These are phyloP conservation scores for Coemansia sp. DNA, from an alignment of 192 early-diverging fungal species.

Conservation along the genomic window DNA sequence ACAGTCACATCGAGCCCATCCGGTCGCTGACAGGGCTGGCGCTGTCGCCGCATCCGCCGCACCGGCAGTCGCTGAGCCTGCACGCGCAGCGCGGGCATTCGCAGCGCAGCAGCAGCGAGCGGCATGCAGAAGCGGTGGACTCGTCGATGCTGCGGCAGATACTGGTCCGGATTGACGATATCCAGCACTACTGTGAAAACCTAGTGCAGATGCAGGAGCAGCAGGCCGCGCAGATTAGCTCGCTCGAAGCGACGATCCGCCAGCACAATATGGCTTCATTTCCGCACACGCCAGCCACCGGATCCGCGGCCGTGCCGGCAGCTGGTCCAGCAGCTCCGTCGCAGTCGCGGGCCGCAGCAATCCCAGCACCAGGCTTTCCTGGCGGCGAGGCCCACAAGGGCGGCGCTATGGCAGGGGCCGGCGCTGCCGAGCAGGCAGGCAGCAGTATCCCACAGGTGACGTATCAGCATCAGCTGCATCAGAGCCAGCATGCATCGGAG, in stretches of 20 bases:
- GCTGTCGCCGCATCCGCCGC: slow-evolving; percentile 10
- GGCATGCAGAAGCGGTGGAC: slow-evolving; percentile 1
- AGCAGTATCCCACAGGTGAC: slow-evolving; percentile 2
- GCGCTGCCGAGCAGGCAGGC: background rate
- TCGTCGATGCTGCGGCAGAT: slow-evolving; percentile 3
- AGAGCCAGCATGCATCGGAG: slow-evolving; percentile 1
- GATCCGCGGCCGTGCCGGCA: background rate
- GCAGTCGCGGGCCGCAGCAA: background rate
- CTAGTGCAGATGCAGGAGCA: slow-evolving; percentile 27
- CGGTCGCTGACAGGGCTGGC: slow-evolving; percentile 38
- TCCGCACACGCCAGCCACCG: background rate
- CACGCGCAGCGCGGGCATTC: background rate
- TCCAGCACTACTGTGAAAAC: slow-evolving; percentile 27
- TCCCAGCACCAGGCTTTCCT: background rate
- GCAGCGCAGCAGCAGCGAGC: slow-evolving; percentile 2
- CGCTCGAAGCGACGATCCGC: slow-evolving; percentile 20
- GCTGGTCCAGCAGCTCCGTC: background rate
- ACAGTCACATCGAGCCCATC: slow-evolving; percentile 28
- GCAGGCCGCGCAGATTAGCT: slow-evolving; percentile 21
- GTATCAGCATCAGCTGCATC: slow-evolving; percentile 8
- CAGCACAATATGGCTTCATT: background rate
- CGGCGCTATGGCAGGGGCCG: background rate
- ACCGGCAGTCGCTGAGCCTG: slow-evolving; percentile 12
- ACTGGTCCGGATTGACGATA: slow-evolving; percentile 14
- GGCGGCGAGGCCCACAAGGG: background rate